Conservation (phyloP, 73 alveolate genomes). For the Paramecium caudatum region DNA sequence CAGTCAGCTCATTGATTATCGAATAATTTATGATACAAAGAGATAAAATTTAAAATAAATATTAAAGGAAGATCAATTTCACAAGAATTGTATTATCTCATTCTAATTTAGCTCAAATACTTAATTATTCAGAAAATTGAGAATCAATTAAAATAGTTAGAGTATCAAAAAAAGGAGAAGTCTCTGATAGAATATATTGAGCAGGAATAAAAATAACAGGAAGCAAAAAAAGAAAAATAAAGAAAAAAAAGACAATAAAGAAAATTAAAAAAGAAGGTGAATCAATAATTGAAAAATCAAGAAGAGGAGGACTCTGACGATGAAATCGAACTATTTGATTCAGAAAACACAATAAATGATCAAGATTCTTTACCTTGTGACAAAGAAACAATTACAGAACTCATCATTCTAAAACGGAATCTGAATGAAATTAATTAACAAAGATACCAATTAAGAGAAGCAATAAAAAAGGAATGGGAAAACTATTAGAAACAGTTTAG, state of each 20-base stretch:
- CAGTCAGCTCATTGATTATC: slow-evolving; percentile 5
- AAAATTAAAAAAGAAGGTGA: slow-evolving; percentile 15
- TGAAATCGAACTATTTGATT: too few species aligned
- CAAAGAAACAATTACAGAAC: slow-evolving; percentile 11
- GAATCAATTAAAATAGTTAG: background rate
- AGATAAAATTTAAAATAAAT: background rate
- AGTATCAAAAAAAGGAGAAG: background rate
- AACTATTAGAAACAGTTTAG: slow-evolving; percentile 15
- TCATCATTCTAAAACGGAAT: background rate
- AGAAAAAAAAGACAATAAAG: slow-evolving; percentile 32
- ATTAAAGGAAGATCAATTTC: background rate
- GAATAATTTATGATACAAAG: background rate
- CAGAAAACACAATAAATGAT: too few species aligned
- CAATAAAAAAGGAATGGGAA: slow-evolving; percentile 26
- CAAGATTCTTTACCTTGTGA: background rate
- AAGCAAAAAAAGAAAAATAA: slow-evolving; percentile 19
- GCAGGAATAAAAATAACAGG: background rate
- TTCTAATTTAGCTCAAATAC: slow-evolving; percentile 10
- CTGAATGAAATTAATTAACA: slow-evolving; percentile 22
- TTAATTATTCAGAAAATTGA: slow-evolving; percentile 7
- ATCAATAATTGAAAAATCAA: background rate
- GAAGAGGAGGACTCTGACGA: background rate
- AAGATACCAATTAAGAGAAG: slow-evolving; percentile 23
- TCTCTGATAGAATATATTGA: background rate
- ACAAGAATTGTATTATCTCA: slow-evolving; percentile 36